These are phyloP conservation scores for Beauveria medogensis DNA, from an alignment of 2,329 filamentous ascomycete genomes.

Conservation along the genomic window DNA sequence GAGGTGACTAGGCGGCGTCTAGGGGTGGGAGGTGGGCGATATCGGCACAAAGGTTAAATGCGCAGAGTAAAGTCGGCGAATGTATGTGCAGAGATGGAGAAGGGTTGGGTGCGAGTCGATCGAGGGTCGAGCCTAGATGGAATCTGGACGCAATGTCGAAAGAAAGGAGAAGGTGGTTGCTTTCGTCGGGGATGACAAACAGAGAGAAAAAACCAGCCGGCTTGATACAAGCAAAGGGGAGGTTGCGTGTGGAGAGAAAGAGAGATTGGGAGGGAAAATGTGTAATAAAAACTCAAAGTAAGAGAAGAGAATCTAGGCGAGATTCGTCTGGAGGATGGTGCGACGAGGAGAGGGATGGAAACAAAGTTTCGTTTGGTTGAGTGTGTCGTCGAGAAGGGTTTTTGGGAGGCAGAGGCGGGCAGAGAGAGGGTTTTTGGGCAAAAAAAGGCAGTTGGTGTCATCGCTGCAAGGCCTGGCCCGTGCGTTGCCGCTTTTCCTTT, in stretches of 20 bases:
- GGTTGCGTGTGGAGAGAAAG: conserved; percentile 9
- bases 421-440: conserved; percentile 8
- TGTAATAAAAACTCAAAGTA: conserved; percentile 8
- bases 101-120: background rate
- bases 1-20: conserved; percentile 8
- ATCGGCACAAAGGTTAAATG: conserved; percentile 4
- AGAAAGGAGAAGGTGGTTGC: background rate
- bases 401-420: conserved; percentile 2
- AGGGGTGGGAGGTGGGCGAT: conserved; percentile 1
- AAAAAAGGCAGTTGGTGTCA: conserved; percentile 4
- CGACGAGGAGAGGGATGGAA: conserved; percentile 7
- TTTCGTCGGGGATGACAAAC: conserved; percentile 10
- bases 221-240: conserved; percentile 1
- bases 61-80: background rate
- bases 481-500: conserved; percentile 5
- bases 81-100: background rate
- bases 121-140: background rate
- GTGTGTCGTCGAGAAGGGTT: conserved; percentile 7
- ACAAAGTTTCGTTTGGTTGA: background rate
- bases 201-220: conserved; percentile 11
- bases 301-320: conserved; percentile 12
- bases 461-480: background rate
- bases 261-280: conserved; percentile 7
- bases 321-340: conserved; percentile 1
- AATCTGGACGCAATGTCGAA: background rate